Evolutionary conservation across 768 basidiomycete species (phyloP).

Genomic region (Suillus sp.): DNA sequence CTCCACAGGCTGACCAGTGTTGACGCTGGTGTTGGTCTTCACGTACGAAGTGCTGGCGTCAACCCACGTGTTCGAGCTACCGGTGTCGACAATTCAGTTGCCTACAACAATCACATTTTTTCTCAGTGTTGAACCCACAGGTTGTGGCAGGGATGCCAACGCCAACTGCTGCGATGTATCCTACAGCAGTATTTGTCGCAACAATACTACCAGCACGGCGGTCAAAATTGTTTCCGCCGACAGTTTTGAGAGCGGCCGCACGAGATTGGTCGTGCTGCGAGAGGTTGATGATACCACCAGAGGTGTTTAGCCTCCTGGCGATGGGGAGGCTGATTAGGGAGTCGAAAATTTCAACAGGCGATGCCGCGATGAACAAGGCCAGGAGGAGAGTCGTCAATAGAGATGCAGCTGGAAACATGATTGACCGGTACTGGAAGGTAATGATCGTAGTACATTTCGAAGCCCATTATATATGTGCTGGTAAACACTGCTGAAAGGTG

Average conservation of each 20-base stretch:
- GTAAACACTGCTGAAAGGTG: background rate
- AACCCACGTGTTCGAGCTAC: background rate
- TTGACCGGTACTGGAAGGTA: background rate
- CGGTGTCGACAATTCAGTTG: background rate
- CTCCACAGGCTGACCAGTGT: background rate
- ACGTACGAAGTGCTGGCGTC: background rate
- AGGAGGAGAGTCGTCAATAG: background rate
- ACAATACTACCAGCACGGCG: constrained; percentile 32
- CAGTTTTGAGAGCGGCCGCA: constrained; percentile 41
- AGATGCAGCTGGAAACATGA: constrained; percentile 35
- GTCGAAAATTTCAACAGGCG: background rate
- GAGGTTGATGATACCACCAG: constrained; percentile 30
- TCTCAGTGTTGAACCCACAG: constrained; percentile 49
- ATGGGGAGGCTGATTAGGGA: background rate
- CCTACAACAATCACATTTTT: background rate
- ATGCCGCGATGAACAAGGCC: background rate
- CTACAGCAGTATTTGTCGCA: constrained; percentile 45
- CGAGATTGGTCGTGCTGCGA: constrained; percentile 53
- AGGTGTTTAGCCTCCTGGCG: background rate
- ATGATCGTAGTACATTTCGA: background rate
- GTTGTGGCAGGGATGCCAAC: constrained; percentile 58
- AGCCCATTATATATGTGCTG: background rate
- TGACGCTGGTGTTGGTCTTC: background rate
- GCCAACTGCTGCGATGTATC: constrained; percentile 41
- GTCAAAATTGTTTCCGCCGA: constrained; percentile 25